These are phyloP conservation scores for Backusella sp. DNA, from an alignment of 192 early-diverging fungal species.

Conservation along the genomic window DNA sequence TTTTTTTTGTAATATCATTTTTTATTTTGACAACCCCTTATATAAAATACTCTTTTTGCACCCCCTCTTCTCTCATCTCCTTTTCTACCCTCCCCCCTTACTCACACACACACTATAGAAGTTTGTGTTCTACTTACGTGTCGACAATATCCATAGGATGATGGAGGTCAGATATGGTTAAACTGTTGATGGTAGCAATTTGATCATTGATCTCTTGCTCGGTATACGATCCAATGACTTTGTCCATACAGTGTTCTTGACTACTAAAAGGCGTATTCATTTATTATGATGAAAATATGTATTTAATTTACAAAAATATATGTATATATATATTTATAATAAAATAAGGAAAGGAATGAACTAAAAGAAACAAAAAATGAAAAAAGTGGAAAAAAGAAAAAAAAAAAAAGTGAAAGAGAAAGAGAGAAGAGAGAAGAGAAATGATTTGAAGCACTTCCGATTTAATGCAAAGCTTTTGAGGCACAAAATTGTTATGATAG, in stretches of 20 bases:
- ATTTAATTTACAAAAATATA: background rate
- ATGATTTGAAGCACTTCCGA: background rate
- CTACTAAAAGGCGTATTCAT: background rate
- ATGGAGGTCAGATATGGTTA: slow-evolving; percentile 5
- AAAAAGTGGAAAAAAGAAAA: background rate
- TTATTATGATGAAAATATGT: background rate
- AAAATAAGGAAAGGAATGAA: background rate
- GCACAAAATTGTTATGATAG: background rate
- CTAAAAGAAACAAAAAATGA: background rate
- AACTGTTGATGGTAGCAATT: slow-evolving; percentile 9
- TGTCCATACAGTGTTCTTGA: background rate
- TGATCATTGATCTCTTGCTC: slow-evolving; percentile 13
- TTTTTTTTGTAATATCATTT: background rate
- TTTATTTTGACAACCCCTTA: slow-evolving; percentile 14
- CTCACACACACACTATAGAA: background rate
- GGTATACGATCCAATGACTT: background rate
- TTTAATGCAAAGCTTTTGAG: background rate
- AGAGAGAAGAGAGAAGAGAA: background rate
- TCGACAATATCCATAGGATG: slow-evolving; percentile 8
- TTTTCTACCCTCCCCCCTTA: background rate
- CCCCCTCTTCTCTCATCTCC: background rate
- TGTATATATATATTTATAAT: background rate
- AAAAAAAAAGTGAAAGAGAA: background rate
- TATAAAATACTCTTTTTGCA: background rate
- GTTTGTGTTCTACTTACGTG: slow-evolving; percentile 6